Evolutionary conservation across 2,329 filamentous ascomycete genomes (phyloP).

Genomic region (Ascosphaera aggregata): DNA sequence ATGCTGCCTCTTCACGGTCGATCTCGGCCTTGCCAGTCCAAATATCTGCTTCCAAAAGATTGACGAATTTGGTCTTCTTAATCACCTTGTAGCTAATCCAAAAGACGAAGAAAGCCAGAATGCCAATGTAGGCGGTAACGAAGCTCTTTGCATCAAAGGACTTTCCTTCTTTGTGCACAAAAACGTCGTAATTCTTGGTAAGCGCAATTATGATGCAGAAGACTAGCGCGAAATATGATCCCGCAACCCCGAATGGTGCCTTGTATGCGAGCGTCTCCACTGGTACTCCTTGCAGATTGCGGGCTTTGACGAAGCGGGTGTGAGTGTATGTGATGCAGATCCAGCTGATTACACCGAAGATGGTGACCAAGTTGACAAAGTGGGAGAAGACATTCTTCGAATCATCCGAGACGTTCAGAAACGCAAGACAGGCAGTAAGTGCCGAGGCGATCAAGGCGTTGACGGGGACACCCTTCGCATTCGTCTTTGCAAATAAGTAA

Average conservation of each 20-base stretch:
- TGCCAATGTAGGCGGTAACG: slow-evolving; percentile 23
- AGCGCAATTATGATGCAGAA: slow-evolving; percentile 40
- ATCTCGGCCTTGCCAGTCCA: slow-evolving; percentile 10
- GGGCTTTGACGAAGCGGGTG: slow-evolving; percentile 22
- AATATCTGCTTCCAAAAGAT: slow-evolving; percentile 7
- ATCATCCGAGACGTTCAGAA: slow-evolving; percentile 18
- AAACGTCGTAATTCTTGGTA: slow-evolving; percentile 58
- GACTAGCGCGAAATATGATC: slow-evolving; percentile 38
- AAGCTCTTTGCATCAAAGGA: slow-evolving; percentile 20
- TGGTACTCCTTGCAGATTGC: slow-evolving; percentile 17
- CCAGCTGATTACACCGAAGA: slow-evolving; percentile 24
- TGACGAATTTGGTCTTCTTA: slow-evolving; percentile 7
- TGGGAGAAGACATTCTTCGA: slow-evolving; percentile 22
- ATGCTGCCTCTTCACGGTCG: slow-evolving; percentile 39
- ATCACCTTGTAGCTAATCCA: slow-evolving; percentile 10
- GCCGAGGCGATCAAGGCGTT: slow-evolving; percentile 19
- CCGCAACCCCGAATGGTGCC: slow-evolving; percentile 27
- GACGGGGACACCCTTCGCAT: slow-evolving; percentile 19
- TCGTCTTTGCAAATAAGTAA: slow-evolving; percentile 42
- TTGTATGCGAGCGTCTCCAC: slow-evolving; percentile 17
- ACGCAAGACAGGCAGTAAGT: slow-evolving; percentile 20
- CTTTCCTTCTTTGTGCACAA: slow-evolving; percentile 38
- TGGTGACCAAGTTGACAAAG: slow-evolving; percentile 22
- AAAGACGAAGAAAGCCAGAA: slow-evolving; percentile 19
- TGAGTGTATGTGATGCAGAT: slow-evolving; percentile 22